A percentile compares a stretch with the other conserved stretches of the same genome.
phyloP scores from a whole-genome alignment of 2,329 filamentous ascomycete genomes.

The Ustulina deusta region DNA sequence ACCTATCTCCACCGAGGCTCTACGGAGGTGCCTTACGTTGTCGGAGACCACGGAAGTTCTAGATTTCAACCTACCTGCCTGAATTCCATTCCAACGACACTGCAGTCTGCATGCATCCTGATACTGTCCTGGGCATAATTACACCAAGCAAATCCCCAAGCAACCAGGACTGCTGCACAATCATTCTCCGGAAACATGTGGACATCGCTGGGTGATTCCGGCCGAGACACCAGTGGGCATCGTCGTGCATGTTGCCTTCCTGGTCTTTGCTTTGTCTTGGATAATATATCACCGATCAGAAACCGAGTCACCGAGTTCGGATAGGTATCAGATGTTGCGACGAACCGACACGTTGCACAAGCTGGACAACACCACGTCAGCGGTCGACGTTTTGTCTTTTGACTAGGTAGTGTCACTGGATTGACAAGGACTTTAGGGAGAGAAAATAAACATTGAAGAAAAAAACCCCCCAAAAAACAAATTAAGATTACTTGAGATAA shows the following conservation, averaged over 20 bases:
- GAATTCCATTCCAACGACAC: background rate
- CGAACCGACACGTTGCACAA: background rate
- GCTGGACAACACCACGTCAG: background rate
- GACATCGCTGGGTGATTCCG: background rate
- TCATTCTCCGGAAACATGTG: no score
- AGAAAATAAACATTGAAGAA: no score
- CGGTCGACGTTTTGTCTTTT: conserved; percentile 7
- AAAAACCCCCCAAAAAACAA: no score
- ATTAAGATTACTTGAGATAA: background rate
- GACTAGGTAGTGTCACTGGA: background rate
- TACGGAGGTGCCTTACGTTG: background rate
- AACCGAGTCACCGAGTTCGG: background rate
- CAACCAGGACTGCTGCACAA: background rate
- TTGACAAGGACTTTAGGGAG: background rate
- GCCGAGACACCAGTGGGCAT: conserved; percentile 9
- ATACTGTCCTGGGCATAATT: background rate
- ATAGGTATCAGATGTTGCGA: background rate
- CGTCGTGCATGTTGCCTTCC: background rate
- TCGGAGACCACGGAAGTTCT: conserved; percentile 29
- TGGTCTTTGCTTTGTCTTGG: background rate
- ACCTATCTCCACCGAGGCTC: conserved; percentile 21
- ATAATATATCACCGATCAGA: background rate
- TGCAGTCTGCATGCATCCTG: no score
- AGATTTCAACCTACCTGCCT: conserved; percentile 11
- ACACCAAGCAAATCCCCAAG: background rate